Evolutionary conservation across 495 filamentous ascomycete genomes (phyloP), one percentile per base, ranked within the genome.

Genomic region (Xylaria venustula): DNA sequence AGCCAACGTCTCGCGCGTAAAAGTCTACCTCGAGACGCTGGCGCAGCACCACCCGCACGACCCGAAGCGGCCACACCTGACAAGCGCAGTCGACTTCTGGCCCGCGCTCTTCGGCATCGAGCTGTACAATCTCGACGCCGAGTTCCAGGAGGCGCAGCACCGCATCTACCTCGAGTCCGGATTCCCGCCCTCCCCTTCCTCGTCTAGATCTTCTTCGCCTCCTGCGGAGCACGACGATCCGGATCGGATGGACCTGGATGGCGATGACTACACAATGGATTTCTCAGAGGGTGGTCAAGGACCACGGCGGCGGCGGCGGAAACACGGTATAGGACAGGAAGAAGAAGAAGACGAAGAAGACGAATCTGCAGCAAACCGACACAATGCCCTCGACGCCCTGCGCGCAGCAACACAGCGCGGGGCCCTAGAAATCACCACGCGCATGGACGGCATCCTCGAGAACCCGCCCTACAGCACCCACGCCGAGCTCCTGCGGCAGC

Each of bases 381-480:
- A 62, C 56, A 15, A 49, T n/a, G 55, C 23, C 4, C 45, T 42
- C 40, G 67, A 69, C 44, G 62, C 54, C 30, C 41, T 78, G 1
- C 64, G 75, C 14, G 7, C 49, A 0, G 63, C 48, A 23, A 67
- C 75, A 9, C 64, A 73, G 37, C 61, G 9, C 1, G 67, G 58
- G 14, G 73, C 77, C 53, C 54, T 45, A 46, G 79, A 83, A 26
- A 80, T 95, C 55, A 81, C 84, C 32, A 68, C 74, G 0, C 78
- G 85, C 7, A 84, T 95, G 75, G 87, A 90, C 67, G 75, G 81
- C 30, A 63, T 88, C 7, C 76, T 92, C 65, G 76, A 78, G 34
- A 85, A 83, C 23, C 79, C 82, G 30, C 89, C 90, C 1, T 92
- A 85, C 66, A 84, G 82, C 1, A 79, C 84, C 45, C 81, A 82